Evolutionary conservation across 768 basidiomycete genomes (phyloP), one percentile per base, ranked within the genome.

Genomic region (Paxillus ammoniavirescens): DNA sequence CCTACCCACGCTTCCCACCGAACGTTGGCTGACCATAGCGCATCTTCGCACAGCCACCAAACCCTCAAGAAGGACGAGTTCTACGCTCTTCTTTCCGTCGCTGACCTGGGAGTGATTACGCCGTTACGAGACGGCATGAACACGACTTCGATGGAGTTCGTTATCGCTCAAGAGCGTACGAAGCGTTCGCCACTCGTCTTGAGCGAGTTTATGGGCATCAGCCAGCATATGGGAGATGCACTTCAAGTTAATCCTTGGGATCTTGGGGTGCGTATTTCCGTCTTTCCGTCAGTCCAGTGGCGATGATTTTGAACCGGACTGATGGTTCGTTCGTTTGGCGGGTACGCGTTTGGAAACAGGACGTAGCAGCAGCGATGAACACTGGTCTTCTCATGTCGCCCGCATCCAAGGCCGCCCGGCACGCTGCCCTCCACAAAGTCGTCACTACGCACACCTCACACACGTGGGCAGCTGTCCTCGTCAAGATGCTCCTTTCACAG

Each of bases 61-160:
- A 86, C 91, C 1, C 84, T 99, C 63, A 96, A 96, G 71, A 92
- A 93, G 70, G 93, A 98, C 72, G 96, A 99, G 68, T 99, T 97
- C 71, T 98, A 98, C 71, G 96, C 93, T 0, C 80, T 99, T 12
- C 77, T 99, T 36, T 87, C 85, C 51, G 95, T 92, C 4, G 95
- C 96, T 6, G 95, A 98, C 67, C 80, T 98, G 12, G 96, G 89
- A 14, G 87, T 98, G 40, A 96, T 98, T 70, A 98, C 96, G 0
- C 93, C 94, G 1, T 79, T 98, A 7, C 84, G 96, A 33, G 96
- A 99, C 65, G 97, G 96, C 6, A 98, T 98, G 97, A 99, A 99
- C 78, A 98, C 96, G 13, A 97, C 95, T 0, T 89, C 87, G 48
- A 96, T 97, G 93, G 96, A 98, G 72, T 98, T 95, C 70, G 89